phyloP scores from a whole-genome alignment of 345 rosid genomes.

The Microthlaspi erraticum region DNA sequence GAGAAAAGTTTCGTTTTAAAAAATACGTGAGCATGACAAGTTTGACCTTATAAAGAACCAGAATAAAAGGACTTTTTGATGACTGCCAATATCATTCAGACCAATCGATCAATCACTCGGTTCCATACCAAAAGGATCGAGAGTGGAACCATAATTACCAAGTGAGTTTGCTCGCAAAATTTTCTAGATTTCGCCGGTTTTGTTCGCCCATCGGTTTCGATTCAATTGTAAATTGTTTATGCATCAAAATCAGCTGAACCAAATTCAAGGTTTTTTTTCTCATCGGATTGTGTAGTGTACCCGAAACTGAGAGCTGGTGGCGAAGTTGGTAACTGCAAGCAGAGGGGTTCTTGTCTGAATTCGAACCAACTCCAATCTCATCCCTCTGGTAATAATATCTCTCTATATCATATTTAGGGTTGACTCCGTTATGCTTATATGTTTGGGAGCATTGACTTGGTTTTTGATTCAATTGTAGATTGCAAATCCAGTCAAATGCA shows the following conservation, averaged over 20 bases:
- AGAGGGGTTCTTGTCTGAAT: constrained; percentile 34
- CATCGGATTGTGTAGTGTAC: constrained; percentile 36
- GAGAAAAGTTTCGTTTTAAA: constrained; percentile 8
- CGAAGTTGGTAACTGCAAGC: background rate
- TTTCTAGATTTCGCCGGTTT: background rate
- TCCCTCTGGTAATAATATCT: constrained; percentile 23
- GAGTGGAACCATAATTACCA: constrained; percentile 24
- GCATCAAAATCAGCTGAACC: background rate
- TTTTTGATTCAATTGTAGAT: constrained; percentile 10
- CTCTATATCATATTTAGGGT: constrained; percentile 15
- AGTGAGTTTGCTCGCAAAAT: constrained; percentile 10
- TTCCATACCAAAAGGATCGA: background rate
- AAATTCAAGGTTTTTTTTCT: background rate
- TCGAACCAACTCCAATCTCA: constrained; percentile 20
- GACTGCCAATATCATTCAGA: background rate
- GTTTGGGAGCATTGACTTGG: constrained; percentile 15
- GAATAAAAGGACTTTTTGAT: background rate
- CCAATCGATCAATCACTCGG: constrained; percentile 11
- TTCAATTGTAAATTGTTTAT: background rate
- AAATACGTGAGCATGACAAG: constrained; percentile 10
- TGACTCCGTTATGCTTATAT: background rate
- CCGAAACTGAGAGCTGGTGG: constrained; percentile 33
- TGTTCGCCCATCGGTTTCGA: background rate
- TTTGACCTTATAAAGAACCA: constrained; percentile 25
- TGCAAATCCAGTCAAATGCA: background rate